Evolutionary conservation across 495 filamentous ascomycete species (phyloP).

Genomic region (Copromyces sp.): DNA sequence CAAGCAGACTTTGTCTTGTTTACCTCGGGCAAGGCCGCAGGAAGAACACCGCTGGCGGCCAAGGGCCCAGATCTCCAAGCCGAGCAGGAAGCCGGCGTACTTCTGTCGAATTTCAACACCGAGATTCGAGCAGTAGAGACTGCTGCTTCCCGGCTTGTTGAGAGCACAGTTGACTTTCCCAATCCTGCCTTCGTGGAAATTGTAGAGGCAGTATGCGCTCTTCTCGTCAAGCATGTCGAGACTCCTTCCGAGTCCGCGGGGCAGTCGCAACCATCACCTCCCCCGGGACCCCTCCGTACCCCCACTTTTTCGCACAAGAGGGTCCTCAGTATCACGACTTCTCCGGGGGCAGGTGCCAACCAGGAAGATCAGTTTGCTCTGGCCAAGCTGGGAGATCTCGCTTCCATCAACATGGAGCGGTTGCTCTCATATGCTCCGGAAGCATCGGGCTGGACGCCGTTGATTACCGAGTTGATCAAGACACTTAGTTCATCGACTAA

Average conservation of each 20-base stretch:
- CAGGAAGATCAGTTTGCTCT: conserved; percentile 70
- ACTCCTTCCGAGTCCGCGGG: conserved; percentile 21
- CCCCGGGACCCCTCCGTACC: conserved; percentile 18
- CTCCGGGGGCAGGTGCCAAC: conserved; percentile 41
- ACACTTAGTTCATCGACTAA: conserved; percentile 46
- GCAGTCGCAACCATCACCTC: conserved; percentile 27
- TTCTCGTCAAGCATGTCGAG: conserved; percentile 39
- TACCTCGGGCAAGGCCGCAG: conserved; percentile 39
- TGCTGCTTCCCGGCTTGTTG: conserved; percentile 78
- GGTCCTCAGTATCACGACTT: conserved; percentile 48
- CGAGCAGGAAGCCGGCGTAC: conserved; percentile 34
- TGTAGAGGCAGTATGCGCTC: conserved; percentile 59
- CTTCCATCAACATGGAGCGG: conserved; percentile 66
- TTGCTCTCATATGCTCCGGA: conserved; percentile 54
- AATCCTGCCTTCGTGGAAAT: conserved; percentile 71
- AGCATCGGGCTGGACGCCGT: conserved; percentile 60
- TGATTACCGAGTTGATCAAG: conserved; percentile 59
- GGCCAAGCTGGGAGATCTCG: conserved; percentile 69
- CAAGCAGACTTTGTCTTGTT: conserved; percentile 83
- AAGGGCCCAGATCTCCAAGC: conserved; percentile 32
- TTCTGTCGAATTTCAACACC: conserved; percentile 54
- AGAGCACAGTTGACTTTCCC: conserved; percentile 82
- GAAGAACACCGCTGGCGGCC: conserved; percentile 33
- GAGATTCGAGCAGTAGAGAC: conserved; percentile 83
- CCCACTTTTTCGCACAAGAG: conserved; percentile 41